Base-by-base conservation (phyloP, 441 rosid species). In the Iberis amara region DNA sequence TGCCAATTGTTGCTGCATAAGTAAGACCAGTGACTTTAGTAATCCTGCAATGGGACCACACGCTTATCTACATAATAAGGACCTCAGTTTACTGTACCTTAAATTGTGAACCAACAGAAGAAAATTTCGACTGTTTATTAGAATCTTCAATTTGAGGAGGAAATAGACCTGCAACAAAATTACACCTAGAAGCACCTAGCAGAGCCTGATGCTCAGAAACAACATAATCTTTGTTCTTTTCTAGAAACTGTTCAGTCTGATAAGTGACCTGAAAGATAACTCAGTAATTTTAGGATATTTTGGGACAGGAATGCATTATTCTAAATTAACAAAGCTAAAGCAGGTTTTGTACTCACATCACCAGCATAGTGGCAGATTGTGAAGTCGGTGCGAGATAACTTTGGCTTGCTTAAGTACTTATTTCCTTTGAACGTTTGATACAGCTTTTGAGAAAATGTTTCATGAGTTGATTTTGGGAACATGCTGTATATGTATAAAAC, bases 301-400 rank as follows among this genome's bases (percentile, higher is more conserved):
- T 13, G 31, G 35, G 36, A 44, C 43, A 49, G 30, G 27, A 26
- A 8, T 55, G 35, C 52, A 42, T 37, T 55, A 18, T 28, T 4
- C 13, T 31, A 37, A 10, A 11, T 12, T 37, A 24, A 35, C 12
- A 51, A 41, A 8, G 59, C 18, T 10, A 43, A 47, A 70, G 41
- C 11, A 59, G 57, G 32, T 26, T n/a, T 47, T 54, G 23, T 56
- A 70, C 92, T 70, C 62, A 86, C 97, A 71, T 89, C 95, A 62
- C 97, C 96, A 48, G 96, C 96, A 69, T 89, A 89, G 64, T 89
- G 96, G 61, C 78, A 67, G 50, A 89, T 77, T 47, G 97, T 89
- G 76, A 89, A 89, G 72, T 89, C 97, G 28, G 82, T 89, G 41
- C 72, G 80, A 48, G 97, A 62, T 68, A 89, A 65, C 63, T 86